Evolutionary conservation across 805 yeast genomes (phyloP), one percentile per base, ranked within the genome.

Genomic region (Saturnispora serradocipensis): DNA sequence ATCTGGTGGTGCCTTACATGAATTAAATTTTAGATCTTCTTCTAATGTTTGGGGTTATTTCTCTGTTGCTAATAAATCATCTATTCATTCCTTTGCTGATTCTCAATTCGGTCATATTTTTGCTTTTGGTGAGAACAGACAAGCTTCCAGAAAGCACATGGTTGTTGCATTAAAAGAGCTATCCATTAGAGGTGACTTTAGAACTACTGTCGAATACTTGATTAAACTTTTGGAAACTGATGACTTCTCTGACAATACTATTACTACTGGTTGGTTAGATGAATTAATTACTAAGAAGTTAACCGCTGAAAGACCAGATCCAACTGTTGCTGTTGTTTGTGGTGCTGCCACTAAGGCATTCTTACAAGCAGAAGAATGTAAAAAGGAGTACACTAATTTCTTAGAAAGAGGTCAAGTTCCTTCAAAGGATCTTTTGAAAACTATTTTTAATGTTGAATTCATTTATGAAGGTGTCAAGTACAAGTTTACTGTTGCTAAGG

Each of bases 31-130:
- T 78, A 79, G 98, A 68, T 95, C 99, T 3, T 85, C 95, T 35
- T 89, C 97, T 9, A 91, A 93, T 61, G 99, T 95, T 47, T 93
- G 99, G 99, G 99, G 99, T 74, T 93, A 93, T 69, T 93, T 93
- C 80, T 88, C 97, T 18, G 98, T 93, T 50, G 88, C 93, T 60
- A 89, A 87, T 72, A 91, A 88, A 68, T 95, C 98, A 56, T 90
- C 96, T 49, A 95, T 93, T 63, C 99, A 93, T 72, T 89, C 97
- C 4, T 95, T 89, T 73, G 86, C 96, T 30, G 99, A 93, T 70
- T 91, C 99, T 52, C 99, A 93, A 72, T 93, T 93, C 64, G 99
- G 99, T 68, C 99, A 93, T 70, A 93, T 93, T 56, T 93, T 93
- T 69, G 97, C 99, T 34, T 95, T 91, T 71, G 99, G 99, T 68